Evolutionary conservation across 208 protist species (phyloP), one percentile per base, ranked within the genome.

Genomic region (Endotrypanum monterogeii): DNA sequence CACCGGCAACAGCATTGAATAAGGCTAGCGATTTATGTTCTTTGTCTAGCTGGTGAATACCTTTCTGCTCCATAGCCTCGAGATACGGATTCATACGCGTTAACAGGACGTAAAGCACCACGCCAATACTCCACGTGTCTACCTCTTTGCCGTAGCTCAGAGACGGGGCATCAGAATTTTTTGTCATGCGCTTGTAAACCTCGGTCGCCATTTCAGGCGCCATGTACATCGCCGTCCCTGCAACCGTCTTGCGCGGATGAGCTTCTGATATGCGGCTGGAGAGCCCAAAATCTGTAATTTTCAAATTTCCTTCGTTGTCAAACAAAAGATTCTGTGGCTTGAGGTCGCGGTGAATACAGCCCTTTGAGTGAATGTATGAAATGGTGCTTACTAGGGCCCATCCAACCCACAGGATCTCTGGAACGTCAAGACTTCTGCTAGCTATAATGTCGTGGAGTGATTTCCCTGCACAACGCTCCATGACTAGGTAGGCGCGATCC

Each of bases 261-360:
- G 79, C 76, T 25, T 96, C 89, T 11, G 85, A 88, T 60, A 96
- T 92, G 41, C 88, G 77, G 71, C 89, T 96, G 7, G 89, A 93
- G 25, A 97, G 82, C 18, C 95, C 95, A 82, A 98, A 97, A 75
- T 98, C 95, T 37, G 92, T 96, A n/a, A 98, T 89, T 79, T 98
- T 98, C 44, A 98, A 72, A 63, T 94, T 96, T 11, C 93, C 93
- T 46, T 93, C 74, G 72, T 83, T 82, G 74, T 98, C 95, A 75
- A 98, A 96, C 48, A 98, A 78, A 18, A 98, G 82, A 79, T 98
- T 98, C 58, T 94, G 89, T 54, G 93, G 92, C 75, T 98, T 98
- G 54, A 98, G 68, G 65, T 98, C 95, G 35, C 95, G 78, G 58
- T 98, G 94, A 75, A 97, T 96, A 67, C 91, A 96, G 14, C 88